A percentile compares a stretch with the other conserved stretches of the same genome.
phyloP scores from a whole-genome alignment of 2,329 filamentous ascomycete species.

The Alternaria ethzedia region DNA sequence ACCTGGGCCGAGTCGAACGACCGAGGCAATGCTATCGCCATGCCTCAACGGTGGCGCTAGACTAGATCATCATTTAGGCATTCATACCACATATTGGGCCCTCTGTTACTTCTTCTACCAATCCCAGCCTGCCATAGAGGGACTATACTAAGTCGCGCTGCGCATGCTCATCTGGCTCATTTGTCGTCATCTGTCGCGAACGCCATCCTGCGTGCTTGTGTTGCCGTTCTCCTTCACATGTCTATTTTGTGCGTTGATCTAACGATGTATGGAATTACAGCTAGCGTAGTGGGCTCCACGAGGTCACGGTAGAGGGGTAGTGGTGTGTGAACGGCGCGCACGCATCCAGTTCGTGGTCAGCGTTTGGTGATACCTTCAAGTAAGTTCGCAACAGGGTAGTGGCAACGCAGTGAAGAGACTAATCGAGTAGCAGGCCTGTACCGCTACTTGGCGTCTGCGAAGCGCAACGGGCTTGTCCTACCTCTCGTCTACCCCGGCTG shows the following conservation, averaged over 20 bases:
- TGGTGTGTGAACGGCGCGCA: slow-evolving; percentile 1
- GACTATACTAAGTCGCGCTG: not conserved
- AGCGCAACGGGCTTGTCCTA: not conserved
- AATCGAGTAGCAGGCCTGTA: not conserved
- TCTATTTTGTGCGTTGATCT: not conserved
- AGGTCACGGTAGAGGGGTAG: not conserved
- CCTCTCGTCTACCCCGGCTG: not conserved
- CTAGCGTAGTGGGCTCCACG: slow-evolving; percentile 9
- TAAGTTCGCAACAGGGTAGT: slow-evolving; percentile 3
- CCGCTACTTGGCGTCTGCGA: slow-evolving; percentile 2
- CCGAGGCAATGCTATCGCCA: not conserved
- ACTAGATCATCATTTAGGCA: not conserved
- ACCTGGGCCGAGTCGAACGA: not conserved
- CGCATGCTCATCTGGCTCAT: not conserved
- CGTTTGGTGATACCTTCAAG: slow-evolving; percentile 8
- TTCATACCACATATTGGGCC: not conserved
- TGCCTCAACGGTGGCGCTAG: not conserved
- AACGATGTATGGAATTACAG: not conserved
- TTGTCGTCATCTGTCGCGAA: not conserved
- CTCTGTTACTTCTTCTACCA: not conserved
- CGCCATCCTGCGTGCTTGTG: slow-evolving; percentile 3
- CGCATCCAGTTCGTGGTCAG: slow-evolving; percentile 5
- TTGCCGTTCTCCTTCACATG: slow-evolving; percentile 2
- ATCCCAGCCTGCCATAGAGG: not conserved
- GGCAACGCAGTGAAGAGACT: not conserved